Evolutionary conservation across 2,329 filamentous ascomycete genomes (phyloP), one percentile per base, ranked within the genome.

Genomic region (Graphilbum ipis-grandicollis): DNA sequence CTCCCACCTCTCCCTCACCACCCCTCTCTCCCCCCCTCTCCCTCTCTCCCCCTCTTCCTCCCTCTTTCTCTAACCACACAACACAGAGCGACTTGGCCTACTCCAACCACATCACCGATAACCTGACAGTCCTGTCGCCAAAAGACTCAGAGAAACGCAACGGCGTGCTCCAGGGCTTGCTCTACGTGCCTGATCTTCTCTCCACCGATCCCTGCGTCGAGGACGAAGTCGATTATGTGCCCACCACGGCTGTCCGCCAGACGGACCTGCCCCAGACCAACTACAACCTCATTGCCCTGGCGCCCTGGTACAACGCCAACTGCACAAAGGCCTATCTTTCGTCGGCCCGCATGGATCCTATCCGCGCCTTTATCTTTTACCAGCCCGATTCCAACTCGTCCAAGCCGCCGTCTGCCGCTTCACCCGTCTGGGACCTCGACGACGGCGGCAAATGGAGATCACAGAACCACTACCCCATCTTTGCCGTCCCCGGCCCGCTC

Each of bases 161-260:
- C 44, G 68, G 68, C 38, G 60, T 71, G 37, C 72, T 90, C 26
- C 69, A 73, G 44, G 88, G 88, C 42, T 68, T 94, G 14, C 66
- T 96, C 39, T 96, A 90, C 53, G 79, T 93, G 2, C 90, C 88
- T 5, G 71, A 76, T 41, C 64, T 93, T 30, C 52, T 57, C 6
- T 39, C 50, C 10, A 52, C 63, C 39, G 66, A 78, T 43, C 56
- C 63, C 0, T 94, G 86, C 58, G 64, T 65, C 50, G 60, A 71
- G 14, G 56, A 68, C 33, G 72, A 78, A 31, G 65, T 65, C 30
- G 55, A 66, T n/a, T 74, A 78, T 46, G 66, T 94, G 9, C 82
- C 85, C 1, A 47, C 54, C 28, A 86, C 90, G 53, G 82, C 75
- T 38, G 93, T 83, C 12, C 72, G 78, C 14, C 67, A 71, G 46